Conservation (phyloP, 768 basidiomycete species). For the Lactarius hatsudake region DNA sequence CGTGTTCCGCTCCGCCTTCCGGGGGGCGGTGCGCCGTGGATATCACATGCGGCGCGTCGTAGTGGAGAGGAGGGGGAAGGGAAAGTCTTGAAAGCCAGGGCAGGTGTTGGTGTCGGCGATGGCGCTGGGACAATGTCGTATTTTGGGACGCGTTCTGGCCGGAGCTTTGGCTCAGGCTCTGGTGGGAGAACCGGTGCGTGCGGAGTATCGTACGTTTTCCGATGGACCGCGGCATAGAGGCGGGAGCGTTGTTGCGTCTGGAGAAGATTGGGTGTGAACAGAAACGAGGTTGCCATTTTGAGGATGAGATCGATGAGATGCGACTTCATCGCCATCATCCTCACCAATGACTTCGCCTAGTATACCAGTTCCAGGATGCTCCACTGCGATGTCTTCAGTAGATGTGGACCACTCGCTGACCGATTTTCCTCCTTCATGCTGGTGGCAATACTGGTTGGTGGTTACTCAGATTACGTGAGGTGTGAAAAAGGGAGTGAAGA, state of each 20-base stretch:
- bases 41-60: constrained; percentile 30
- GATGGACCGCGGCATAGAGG: constrained; percentile 59
- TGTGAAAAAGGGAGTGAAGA: too few species aligned
- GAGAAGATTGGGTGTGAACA: neutral
- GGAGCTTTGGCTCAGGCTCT: neutral
- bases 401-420: neutral
- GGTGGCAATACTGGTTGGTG: too few species aligned
- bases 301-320: constrained; percentile 62
- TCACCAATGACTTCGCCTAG: constrained; percentile 22
- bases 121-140: neutral
- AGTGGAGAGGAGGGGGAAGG: constrained; percentile 37
- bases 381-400: neutral
- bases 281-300: constrained; percentile 32
- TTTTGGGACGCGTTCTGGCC: neutral
- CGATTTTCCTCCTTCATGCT: too few species aligned
- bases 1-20: constrained; percentile 32
- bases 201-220: neutral
- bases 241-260: neutral
- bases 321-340: constrained; percentile 65
- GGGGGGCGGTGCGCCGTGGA: constrained; percentile 21
- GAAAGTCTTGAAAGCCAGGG: constrained; percentile 33
- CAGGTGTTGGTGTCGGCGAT: constrained; percentile 4
- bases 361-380: constrained; percentile 17
- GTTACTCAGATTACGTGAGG: too few species aligned
- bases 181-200: neutral